A percentile compares a stretch with the other conserved stretches of the same genome.
These are phyloP conservation scores for Silene noctiflora DNA, from an alignment of 179 eudicot genomes.

Conservation along the genomic window DNA sequence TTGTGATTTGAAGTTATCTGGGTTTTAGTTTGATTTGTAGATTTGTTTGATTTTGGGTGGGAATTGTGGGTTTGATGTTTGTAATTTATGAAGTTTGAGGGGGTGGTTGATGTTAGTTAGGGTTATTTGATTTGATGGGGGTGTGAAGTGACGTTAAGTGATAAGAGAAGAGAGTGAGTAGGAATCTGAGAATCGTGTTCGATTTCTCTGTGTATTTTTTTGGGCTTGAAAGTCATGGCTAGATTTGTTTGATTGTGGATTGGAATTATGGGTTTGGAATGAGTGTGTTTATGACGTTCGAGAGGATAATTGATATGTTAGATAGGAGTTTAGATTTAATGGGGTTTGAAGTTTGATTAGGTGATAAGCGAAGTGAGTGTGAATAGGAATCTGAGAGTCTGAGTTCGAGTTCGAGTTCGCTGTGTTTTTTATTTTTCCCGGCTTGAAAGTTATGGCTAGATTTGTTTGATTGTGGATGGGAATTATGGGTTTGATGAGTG, in stretches of 20 bases:
- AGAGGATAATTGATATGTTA: not conserved
- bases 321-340: not conserved
- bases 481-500: too few species aligned
- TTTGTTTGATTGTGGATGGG: not conserved
- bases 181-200: too few species aligned
- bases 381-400: not conserved
- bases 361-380: not conserved
- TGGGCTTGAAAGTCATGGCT: not conserved
- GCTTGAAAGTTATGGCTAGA: not conserved
- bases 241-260: not conserved
- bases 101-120: not conserved
- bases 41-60: not conserved
- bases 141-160: not conserved
- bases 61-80: slow-evolving; percentile 13
- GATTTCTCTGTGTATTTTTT: not conserved
- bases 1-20: not conserved
- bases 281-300: too few species aligned
- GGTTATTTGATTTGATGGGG: too few species aligned
- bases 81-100: not conserved
- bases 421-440: not conserved
- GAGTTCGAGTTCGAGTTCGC: not conserved
- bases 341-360: slow-evolving; percentile 9
- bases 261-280: too few species aligned
- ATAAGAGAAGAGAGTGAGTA: too few species aligned
- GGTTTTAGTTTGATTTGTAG: slow-evolving; percentile 3